A percentile compares a stretch with the other conserved stretches of the same genome.
phyloP scores from a whole-genome alignment of 108 stramenopile genomes.

The Conticribra guillardii region DNA sequence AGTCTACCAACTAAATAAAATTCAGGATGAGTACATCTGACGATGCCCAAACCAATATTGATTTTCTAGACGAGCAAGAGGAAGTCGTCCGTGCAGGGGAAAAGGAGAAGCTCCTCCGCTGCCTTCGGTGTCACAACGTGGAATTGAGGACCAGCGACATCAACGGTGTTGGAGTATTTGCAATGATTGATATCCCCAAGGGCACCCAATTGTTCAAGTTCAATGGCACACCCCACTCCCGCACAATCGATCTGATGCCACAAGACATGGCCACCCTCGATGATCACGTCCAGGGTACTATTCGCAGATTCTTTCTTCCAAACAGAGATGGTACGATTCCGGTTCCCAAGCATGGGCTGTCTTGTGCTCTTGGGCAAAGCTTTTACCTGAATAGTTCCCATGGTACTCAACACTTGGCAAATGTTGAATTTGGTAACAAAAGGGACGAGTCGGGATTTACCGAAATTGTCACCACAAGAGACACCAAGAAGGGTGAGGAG shows the following conservation, averaged over 20 bases:
- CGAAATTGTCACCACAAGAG: constrained; percentile 4
- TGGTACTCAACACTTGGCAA: background rate
- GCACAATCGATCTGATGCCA: background rate
- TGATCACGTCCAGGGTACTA: background rate
- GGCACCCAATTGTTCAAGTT: background rate
- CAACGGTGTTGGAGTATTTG: background rate
- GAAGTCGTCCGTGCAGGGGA: too few relatives aligned
- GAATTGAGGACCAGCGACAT: background rate
- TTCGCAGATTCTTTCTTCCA: background rate
- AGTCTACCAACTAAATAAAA: too few relatives aligned
- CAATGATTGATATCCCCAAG: background rate
- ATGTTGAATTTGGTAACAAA: constrained; percentile 1
- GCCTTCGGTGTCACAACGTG: background rate
- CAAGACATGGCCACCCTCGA: background rate
- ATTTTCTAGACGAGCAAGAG: too few relatives aligned
- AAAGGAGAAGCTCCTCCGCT: background rate
- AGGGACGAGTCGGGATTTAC: constrained; percentile 5
- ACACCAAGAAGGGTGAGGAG: constrained; percentile 11
- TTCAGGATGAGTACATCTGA: too few relatives aligned
- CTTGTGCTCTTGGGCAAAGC: background rate
- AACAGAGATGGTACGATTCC: background rate
- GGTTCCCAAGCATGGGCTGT: background rate
- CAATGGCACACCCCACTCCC: background rate
- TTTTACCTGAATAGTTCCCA: background rate
- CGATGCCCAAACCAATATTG: too few relatives aligned